Base-by-base conservation (phyloP, 805 yeast species). In the Yamadazyma scolyti region DNA sequence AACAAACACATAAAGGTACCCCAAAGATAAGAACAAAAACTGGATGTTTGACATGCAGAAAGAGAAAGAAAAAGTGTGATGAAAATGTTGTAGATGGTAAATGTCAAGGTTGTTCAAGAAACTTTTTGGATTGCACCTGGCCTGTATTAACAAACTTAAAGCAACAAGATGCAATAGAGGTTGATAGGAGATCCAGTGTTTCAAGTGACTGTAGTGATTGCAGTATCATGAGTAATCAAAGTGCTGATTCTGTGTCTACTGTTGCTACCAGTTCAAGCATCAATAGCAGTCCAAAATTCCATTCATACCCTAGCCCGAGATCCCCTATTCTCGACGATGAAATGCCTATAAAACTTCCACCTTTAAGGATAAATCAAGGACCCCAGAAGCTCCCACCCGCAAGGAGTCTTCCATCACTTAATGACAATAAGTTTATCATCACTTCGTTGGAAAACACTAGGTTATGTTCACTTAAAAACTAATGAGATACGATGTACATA, bases 1-100 rank as follows among this genome's bases (percentile, higher is more conserved):
- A 23, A 13, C 7, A 22, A 8, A 9, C 20, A 6, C 16, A 48
- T 12, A 22, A 10, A 19, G 28, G 45, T 11, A n/a, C n/a, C n/a
- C n/a, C n/a, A n/a, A 41, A 47, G 33, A 48, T 49, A 40, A 50
- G 75, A 46, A 66, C 71, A 5, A 63, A 70, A 38, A 68, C 75
- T 4, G 77, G 77, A 4, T 77, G 82, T 44, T 60, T 76, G 39
- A 76, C 78, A 27, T 79, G 86, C 50, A 65, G 83, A 31, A 68
- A 71, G 39, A 68, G 82, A 45, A 79, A 78, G 56, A 68, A 79
- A 58, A 77, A 77, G 58, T 77, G 84, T 53, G 82, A 77, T 44
- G 75, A 74, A 40, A 53, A 54, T 22, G 59, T 46, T 20, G 58
- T 53, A 7, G 58, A 57, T 34, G 71, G 71, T 5, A 66, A 66